These are phyloP conservation scores for Corinectria fuckeliana DNA, from an alignment of 2,329 filamentous ascomycete genomes.

Conservation along the genomic window DNA sequence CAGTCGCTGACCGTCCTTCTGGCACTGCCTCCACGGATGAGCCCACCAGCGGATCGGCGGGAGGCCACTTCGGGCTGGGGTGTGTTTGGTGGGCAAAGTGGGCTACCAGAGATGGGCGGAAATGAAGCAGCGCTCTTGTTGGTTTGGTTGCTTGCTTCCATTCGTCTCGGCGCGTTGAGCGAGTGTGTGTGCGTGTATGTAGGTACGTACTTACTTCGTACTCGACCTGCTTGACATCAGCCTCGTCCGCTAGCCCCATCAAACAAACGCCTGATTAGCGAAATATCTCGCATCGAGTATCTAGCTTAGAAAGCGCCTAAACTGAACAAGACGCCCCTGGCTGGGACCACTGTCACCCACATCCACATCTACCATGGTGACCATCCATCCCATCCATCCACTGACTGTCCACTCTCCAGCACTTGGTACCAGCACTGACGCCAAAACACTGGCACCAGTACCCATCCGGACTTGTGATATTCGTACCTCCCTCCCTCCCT, in stretches of 20 bases:
- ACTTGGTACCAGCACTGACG: background rate
- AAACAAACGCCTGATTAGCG: conserved; percentile 29
- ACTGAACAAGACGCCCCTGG: conserved; percentile 33
- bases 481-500: conserved; percentile 25
- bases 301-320: too few species aligned
- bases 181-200: too few species aligned
- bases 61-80: conserved; percentile 27
- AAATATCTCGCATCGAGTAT: conserved; percentile 23
- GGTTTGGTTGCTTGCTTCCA: background rate
- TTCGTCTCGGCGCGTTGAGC: too few species aligned
- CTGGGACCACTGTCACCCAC: too few species aligned
- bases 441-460: conserved; percentile 21
- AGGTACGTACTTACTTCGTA: too few species aligned
- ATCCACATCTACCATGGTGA: too few species aligned
- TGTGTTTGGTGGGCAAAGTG: conserved; percentile 1
- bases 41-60: conserved; percentile 37
- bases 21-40: conserved; percentile 41
- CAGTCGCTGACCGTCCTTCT: conserved; percentile 30
- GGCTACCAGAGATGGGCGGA: conserved; percentile 16
- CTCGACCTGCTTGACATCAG: conserved; percentile 16
- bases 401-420: conserved; percentile 26
- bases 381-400: too few species aligned
- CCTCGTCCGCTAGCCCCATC: conserved; percentile 17
- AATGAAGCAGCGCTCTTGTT: conserved; percentile 23
- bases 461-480: conserved; percentile 32